phyloP scores from a whole-genome alignment of 495 filamentous ascomycete species.

The Cairneyella variabilis region DNA sequence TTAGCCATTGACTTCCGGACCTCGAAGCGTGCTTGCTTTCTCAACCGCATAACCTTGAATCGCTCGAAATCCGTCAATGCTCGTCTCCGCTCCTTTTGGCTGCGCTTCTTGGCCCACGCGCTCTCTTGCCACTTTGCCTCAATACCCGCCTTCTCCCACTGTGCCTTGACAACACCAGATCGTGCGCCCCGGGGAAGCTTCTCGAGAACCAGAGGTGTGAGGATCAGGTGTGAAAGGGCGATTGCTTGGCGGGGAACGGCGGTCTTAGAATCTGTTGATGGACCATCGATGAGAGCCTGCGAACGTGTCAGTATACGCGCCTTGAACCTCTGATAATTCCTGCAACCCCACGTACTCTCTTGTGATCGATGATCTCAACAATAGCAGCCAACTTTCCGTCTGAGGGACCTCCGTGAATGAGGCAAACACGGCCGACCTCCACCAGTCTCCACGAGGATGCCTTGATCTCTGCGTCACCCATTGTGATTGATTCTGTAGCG shows the following conservation, averaged over 20 bases:
- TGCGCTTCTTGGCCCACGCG: slow-evolving; percentile 86
- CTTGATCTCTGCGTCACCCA: slow-evolving; percentile 60
- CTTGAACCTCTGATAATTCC: slow-evolving; percentile 7
- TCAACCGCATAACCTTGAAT: slow-evolving; percentile 97
- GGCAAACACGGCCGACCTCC: slow-evolving; percentile 93
- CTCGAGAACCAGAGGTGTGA: slow-evolving; percentile 85
- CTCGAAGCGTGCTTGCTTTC: slow-evolving; percentile 97
- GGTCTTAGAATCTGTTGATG: slow-evolving; percentile 68
- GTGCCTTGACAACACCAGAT: slow-evolving; percentile 72
- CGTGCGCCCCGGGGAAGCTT: slow-evolving; percentile 85
- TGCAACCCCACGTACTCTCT: slow-evolving; percentile 78
- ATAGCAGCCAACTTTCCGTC: slow-evolving; percentile 84
- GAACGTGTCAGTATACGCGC: slow-evolving; percentile 12
- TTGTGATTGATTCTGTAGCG: slow-evolving; percentile 35
- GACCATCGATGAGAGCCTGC: slow-evolving; percentile 93
- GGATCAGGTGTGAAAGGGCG: slow-evolving; percentile 72
- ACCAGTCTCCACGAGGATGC: slow-evolving; percentile 83
- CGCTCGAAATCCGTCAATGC: slow-evolving; percentile 96
- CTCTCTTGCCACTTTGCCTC: slow-evolving; percentile 87
- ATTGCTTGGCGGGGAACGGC: slow-evolving; percentile 80
- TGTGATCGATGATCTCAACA: slow-evolving; percentile 99
- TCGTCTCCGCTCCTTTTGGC: slow-evolving; percentile 76
- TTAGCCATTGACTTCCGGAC: slow-evolving; percentile 75
- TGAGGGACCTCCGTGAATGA: slow-evolving; percentile 74
- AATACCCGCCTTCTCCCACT: slow-evolving; percentile 83